These are phyloP conservation scores for Tulasnella sp. DNA, from an alignment of 768 basidiomycete species.

Conservation along the genomic window DNA sequence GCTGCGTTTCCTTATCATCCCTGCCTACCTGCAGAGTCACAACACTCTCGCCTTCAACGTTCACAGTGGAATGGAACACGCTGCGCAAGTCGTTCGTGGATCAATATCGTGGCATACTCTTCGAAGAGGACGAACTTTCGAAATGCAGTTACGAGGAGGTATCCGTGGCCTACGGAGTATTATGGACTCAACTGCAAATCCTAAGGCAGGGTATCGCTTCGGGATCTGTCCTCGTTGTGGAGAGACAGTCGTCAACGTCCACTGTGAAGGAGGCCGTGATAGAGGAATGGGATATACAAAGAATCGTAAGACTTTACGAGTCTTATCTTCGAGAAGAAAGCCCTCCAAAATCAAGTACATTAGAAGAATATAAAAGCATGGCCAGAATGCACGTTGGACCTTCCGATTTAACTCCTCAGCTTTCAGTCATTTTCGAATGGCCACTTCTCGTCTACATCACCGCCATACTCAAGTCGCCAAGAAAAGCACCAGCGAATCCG, in stretches of 20 bases:
- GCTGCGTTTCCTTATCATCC: constrained; percentile 35
- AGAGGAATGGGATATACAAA: constrained; percentile 56
- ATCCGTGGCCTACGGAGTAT: constrained; percentile 47
- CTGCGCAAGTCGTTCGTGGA: constrained; percentile 52
- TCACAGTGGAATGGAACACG: constrained; percentile 46
- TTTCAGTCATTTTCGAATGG: constrained; percentile 60
- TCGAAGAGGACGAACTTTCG: constrained; percentile 41
- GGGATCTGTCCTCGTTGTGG: constrained; percentile 51
- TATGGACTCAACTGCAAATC: constrained; percentile 63
- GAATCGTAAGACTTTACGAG: constrained; percentile 44
- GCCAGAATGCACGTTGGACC: neutral
- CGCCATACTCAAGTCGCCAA: constrained; percentile 45
- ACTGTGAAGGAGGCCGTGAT: constrained; percentile 33
- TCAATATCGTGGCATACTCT: constrained; percentile 41
- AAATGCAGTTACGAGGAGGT: constrained; percentile 60
- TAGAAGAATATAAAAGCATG: constrained; percentile 40
- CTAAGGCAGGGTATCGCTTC: constrained; percentile 57
- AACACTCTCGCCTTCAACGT: constrained; percentile 38
- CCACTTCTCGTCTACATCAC: constrained; percentile 54
- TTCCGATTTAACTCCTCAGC: constrained; percentile 25
- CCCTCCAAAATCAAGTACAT: constrained; percentile 39
- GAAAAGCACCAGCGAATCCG: constrained; percentile 21
- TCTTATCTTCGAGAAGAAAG: constrained; percentile 40
- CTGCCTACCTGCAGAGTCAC: constrained; percentile 38
- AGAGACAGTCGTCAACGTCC: constrained; percentile 29